phyloP scores from a whole-genome alignment of 1,139 yeast genomes.

The Candida albicans region DNA sequence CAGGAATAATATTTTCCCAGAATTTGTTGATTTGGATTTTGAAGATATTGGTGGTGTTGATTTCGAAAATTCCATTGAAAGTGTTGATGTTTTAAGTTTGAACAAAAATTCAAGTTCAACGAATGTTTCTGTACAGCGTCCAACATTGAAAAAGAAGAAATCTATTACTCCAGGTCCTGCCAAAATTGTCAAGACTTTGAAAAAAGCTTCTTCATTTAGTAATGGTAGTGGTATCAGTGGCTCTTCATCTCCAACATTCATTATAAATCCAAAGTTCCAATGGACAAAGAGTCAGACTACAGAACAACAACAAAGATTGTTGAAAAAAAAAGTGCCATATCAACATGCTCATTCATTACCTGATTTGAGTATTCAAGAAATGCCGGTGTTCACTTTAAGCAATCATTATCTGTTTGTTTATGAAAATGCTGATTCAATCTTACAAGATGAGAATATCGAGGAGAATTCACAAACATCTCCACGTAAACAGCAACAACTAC shows the following conservation, averaged over 20 bases:
- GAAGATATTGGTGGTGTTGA: constrained; percentile 8
- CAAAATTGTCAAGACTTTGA: constrained; percentile 8
- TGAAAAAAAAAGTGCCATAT: constrained; percentile 2
- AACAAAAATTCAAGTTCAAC: constrained; percentile 6
- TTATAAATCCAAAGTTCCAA: constrained; percentile 12
- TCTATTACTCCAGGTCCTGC: constrained; percentile 4
- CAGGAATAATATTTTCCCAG: constrained; percentile 5
- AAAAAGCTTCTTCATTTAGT: constrained; percentile 15
- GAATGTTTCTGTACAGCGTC: constrained; percentile 5
- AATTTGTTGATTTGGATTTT: constrained; percentile 12
- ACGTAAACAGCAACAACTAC: constrained; percentile 4
- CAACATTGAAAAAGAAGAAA: constrained; percentile 8
- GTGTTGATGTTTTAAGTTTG: constrained; percentile 2
- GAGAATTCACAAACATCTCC: constrained; percentile 1
- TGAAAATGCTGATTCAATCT: constrained; percentile 17
- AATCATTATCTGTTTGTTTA: constrained; percentile 22
- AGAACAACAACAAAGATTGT: constrained; percentile 2
- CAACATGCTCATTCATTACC: constrained; percentile 5
- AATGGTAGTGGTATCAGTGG: constrained; percentile 2
- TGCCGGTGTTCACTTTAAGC: constrained; percentile 17
- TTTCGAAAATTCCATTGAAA: constrained; percentile 5
- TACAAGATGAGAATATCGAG: constrained; percentile 5
- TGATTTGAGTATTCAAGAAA: constrained; percentile 10
- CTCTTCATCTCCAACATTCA: constrained; percentile 10
- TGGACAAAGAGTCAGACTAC: constrained; percentile 13